phyloP scores from a whole-genome alignment of 306 rosid genomes.

The Castanea crenata region DNA sequence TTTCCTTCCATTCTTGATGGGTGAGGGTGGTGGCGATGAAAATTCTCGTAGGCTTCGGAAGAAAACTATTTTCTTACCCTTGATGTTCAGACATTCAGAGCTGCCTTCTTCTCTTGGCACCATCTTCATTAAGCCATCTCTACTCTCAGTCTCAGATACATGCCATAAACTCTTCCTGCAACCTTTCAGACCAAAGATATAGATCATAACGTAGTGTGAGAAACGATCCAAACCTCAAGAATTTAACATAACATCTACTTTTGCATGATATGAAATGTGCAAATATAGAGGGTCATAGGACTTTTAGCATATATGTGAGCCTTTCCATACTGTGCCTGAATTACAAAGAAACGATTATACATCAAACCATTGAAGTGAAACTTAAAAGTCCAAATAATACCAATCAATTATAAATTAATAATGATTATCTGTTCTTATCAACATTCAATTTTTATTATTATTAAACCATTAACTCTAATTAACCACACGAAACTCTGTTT shows the following conservation, averaged over 20 bases:
- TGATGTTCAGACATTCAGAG: neutral
- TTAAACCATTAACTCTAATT: no score
- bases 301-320: no score
- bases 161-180: neutral
- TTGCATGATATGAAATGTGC: no score
- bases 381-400: no score
- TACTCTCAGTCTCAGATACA: constrained; percentile 8
- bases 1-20: neutral
- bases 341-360: no score
- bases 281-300: no score
- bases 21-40: constrained; percentile 34
- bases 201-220: neutral
- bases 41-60: neutral
- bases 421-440: no score
- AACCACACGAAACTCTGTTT: no score
- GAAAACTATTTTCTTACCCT: neutral
- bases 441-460: no score
- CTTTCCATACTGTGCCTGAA: no score
- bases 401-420: no score
- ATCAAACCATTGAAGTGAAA: no score
- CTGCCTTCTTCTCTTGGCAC: constrained; percentile 3
- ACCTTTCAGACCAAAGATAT: constrained; percentile 8
- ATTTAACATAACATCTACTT: neutral
- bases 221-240: neutral
- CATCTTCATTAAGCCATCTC: constrained; percentile 1